Evolutionary conservation across 805 yeast genomes (phyloP), one percentile per base, ranked within the genome.

Genomic region (Pichia thaimueangensis): DNA sequence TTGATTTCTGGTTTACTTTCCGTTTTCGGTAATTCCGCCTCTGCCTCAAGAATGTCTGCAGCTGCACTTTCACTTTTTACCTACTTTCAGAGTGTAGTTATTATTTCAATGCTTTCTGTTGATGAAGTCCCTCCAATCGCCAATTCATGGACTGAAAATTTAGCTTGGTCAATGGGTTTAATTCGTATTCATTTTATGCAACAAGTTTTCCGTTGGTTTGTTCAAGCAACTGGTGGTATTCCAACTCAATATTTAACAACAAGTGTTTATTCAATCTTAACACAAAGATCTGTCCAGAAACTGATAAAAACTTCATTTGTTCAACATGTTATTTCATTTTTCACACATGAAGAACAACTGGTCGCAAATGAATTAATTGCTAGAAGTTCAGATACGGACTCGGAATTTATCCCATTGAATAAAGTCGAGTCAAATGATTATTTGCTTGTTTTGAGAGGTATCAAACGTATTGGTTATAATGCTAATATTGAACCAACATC

Each of bases 91-190:
- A 74, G 86, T 51, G 88, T 85, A 25, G 95, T 85, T 27, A 78
- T 88, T 39, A 79, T 88, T 34, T 70, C 82, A 23, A 86, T 89
- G 96, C 76, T 81, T 60, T 82, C 83, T 48, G 96, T 87, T 37
- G 86, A 82, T 55, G 70, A 82, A 45, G 81, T 86, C 5, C 97
- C 97, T 8, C 96, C 96, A 15, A 86, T 89, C 55, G 96, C 95
- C 8, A 73, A 84, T 11, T 80, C 95, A 9, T 89, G 97, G 97
- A 70, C 88, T 6, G 94, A 86, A 61, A 88, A 89, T 57, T 69
- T 89, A 56, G 88, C 87, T 23, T 89, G 97, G 97, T 86, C 96
- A 2, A 85, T 89, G 84, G 97, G 97, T 2, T 70, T 89, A 46
- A 86, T 89, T 52, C 70, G 82, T 58, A 74, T 84, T 31, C 55